Evolutionary conservation across 306 rosid genomes (phyloP).

Genomic region (Citrullus colocynthis): DNA sequence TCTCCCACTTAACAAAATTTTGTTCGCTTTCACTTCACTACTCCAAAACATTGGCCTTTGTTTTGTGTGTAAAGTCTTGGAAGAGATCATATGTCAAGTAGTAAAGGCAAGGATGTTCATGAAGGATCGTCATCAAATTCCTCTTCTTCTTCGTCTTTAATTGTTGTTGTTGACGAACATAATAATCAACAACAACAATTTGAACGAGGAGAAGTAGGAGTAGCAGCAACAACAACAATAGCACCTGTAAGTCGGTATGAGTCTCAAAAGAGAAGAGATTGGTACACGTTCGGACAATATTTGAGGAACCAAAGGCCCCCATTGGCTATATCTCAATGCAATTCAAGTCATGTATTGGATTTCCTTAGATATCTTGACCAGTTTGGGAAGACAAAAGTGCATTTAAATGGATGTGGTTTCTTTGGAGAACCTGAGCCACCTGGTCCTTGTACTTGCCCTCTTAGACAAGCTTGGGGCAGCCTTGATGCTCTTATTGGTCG

Average conservation of each 20-base stretch:
- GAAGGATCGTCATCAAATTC: conserved; percentile 34
- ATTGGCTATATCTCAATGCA: conserved; percentile 37
- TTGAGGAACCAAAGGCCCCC: conserved; percentile 49
- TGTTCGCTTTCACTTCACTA: background rate
- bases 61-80: background rate
- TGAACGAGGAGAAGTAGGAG: background rate
- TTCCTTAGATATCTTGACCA: conserved; percentile 42
- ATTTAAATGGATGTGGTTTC: conserved; percentile 35
- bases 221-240: background rate
- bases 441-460: conserved; percentile 43
- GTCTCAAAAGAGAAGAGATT: conserved; percentile 47
- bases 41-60: background rate
- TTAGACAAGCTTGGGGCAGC: conserved; percentile 63
- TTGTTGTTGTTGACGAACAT: background rate
- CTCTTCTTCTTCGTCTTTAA: background rate
- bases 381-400: conserved; percentile 55
- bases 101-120: conserved; percentile 33
- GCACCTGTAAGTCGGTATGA: conserved; percentile 38
- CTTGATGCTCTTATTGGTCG: conserved; percentile 53
- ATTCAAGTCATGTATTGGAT: conserved; percentile 32
- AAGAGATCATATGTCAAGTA: conserved; percentile 19
- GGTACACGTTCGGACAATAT: conserved; percentile 54
- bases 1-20: background rate
- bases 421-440: conserved; percentile 52
- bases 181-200: background rate